Base-by-base conservation (phyloP, 2,329 filamentous ascomycete genomes). In the Grosmannia clavigera region DNA sequence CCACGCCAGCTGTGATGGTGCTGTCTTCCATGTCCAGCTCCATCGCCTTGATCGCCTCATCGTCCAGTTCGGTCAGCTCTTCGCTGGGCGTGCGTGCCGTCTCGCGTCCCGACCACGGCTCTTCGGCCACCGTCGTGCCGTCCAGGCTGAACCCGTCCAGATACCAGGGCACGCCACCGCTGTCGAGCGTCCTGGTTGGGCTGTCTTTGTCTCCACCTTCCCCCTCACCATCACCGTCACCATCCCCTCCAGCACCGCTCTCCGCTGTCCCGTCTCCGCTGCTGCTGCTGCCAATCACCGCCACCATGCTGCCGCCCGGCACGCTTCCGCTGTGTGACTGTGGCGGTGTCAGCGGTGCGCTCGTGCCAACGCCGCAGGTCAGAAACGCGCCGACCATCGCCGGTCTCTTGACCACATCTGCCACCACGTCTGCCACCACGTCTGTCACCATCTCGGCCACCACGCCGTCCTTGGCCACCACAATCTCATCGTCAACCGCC, bases 101-200 rank as follows among this genome's bases (percentile, higher is more conserved):
- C 60, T 92, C 87, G 40, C 85, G 80, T 2, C 86, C 88, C 0
- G 82, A 22, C 78, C 85, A 90, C 58, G 84, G 80, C 72, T 92
- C 88, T 64, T 87, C 86, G 60, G 88, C 78, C 11, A 92, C 82
- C 0, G 87, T 92, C 0, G 90, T 95, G 60, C 91, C 92, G 58
- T 83, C 59, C 1, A 88, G 87, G 58, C 94, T 83, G 69, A 95
- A 95, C 10, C 83, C 80, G 68, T 88, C 82, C 61, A 96, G 81
- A 71, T 95, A 96, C 90, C 91, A 96, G 9, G 90, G 84, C 14
- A 95, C 78, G 40, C 92, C 92, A 61, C 92, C 92, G 56, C 86
- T 79, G 2, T 81, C 81, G 53, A 90, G 75, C 14, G 80, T 75
- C 43, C 84, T 81, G 4, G 68, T 64, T 2, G 77, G 52, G 46